Evolutionary conservation across 2,329 filamentous ascomycete genomes (phyloP).

Genomic region (Fusarium sp.): DNA sequence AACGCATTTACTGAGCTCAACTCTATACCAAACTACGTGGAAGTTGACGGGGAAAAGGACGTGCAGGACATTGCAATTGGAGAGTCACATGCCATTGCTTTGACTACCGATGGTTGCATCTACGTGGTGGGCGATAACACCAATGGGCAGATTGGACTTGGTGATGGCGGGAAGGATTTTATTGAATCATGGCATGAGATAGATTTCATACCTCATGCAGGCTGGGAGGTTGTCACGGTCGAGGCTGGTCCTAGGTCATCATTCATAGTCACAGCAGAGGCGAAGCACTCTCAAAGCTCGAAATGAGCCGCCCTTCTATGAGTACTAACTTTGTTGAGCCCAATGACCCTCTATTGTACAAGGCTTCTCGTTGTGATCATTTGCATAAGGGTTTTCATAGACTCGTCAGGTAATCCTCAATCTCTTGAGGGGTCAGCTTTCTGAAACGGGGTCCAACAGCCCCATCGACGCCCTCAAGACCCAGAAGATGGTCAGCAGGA

Average conservation of each 20-base stretch:
- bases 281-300: constrained; percentile 26
- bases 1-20: constrained; percentile 50
- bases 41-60: constrained; percentile 62
- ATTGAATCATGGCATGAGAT: constrained; percentile 55
- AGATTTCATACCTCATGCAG: constrained; percentile 44
- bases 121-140: constrained; percentile 68
- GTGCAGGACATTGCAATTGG: constrained; percentile 70
- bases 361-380: constrained; percentile 48
- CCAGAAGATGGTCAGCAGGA: constrained; percentile 91
- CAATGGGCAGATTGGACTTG: constrained; percentile 71
- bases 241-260: constrained; percentile 63
- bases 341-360: constrained; percentile 64
- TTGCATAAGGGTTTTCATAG: constrained; percentile 70
- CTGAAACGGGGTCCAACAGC: constrained; percentile 88
- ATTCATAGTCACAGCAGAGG: constrained; percentile 59
- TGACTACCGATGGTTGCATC: constrained; percentile 63
- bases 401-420: constrained; percentile 99
- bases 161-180: constrained; percentile 24
- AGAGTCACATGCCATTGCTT: constrained; percentile 67
- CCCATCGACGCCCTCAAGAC: constrained; percentile 89
- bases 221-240: constrained; percentile 56
- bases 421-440: constrained; percentile 96
- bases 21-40: constrained; percentile 58
- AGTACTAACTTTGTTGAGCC: constrained; percentile 52
- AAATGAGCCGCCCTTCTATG: constrained; percentile 31